Base-by-base conservation (phyloP, 768 basidiomycete genomes). In the Boletus subcaerulescens region DNA sequence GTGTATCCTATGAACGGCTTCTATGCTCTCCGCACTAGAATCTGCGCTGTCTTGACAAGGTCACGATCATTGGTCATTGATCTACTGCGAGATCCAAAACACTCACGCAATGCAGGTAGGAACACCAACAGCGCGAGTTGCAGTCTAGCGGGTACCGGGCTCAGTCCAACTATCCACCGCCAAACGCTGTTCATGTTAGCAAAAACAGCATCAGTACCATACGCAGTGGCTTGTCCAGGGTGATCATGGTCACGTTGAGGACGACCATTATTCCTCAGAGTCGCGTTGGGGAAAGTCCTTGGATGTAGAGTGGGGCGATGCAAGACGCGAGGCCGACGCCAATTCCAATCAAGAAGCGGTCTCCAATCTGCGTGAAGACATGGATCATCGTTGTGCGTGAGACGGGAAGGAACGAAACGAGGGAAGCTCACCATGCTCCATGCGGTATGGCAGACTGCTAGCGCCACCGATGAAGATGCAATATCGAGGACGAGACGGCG, bases 131-230 rank as follows among this genome's bases (percentile, higher is more conserved):
- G 71, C 3, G 78, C 42, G 38, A 85, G 74, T 63, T 91, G 89
- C 6, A 90, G 53, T 3, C 70, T 83, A 2, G 87, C 84, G 1
- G 88, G 88, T 2, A 87, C 73, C 2, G 81, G 81, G 14, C 90
- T 87, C 3, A 92, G 72, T 5, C 88, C 91, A 14, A 89, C 87
- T 86, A 91, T 88, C 83, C 83, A 92, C 48, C 90, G 74, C 91
- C 91, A 93, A 3, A 91, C 91, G 4, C 77, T 71, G 32, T 70
- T 69, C 49, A 80, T 70, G 53, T 79, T 78, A 54, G 76, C 80
- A 60, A 87, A 87, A 3, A 79, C 86, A 22, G 85, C 85, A 22
- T 82, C 87, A 50, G 85, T 84, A n/a, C 82, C 86, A 64, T 89
- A 91, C 0, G 88, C 87, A 45, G 90, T 79, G 32, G 91, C 88